These are phyloP conservation scores for Mycosphaerelloides madeirae DNA, from an alignment of 2,329 filamentous ascomycete genomes.

Conservation along the genomic window DNA sequence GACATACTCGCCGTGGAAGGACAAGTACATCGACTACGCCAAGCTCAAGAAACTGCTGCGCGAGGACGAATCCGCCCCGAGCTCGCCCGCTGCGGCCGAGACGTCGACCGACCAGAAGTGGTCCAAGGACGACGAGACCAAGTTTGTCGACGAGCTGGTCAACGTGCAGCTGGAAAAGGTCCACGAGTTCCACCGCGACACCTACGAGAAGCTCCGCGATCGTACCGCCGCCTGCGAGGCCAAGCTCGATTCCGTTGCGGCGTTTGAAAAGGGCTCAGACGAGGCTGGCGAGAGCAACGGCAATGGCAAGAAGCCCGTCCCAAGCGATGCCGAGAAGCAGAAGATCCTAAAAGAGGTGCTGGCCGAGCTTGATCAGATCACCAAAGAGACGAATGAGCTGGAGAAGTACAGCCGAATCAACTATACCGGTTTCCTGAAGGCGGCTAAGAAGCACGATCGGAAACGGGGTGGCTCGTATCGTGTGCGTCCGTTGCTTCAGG, in stretches of 20 bases:
- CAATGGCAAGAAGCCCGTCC: constrained; percentile 34
- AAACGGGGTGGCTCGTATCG: constrained; percentile 82
- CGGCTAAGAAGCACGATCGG: constrained; percentile 97
- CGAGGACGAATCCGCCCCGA: constrained; percentile 53
- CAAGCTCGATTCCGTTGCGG: constrained; percentile 55
- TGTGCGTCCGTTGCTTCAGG: constrained; percentile 85
- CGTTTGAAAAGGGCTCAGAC: constrained; percentile 30
- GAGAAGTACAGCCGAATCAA: constrained; percentile 95
- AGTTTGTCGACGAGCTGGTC: constrained; percentile 90
- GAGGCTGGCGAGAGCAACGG: constrained; percentile 16
- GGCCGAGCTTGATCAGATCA: constrained; percentile 77
- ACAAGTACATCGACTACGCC: constrained; percentile 90
- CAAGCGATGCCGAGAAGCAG: constrained; percentile 40
- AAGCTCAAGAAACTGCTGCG: constrained; percentile 87
- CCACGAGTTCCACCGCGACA: constrained; percentile 77
- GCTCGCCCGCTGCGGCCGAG: constrained; percentile 46
- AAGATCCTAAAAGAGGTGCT: constrained; percentile 65
- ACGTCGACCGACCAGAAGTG: constrained; percentile 54
- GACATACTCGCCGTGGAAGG: constrained; percentile 82
- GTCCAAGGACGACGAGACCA: constrained; percentile 91
- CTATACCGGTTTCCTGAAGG: constrained; percentile 96
- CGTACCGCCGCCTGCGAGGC: constrained; percentile 67
- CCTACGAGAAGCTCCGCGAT: constrained; percentile 75
- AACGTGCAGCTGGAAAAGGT: constrained; percentile 96
- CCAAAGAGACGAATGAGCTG: constrained; percentile 84